Evolutionary conservation across 1,139 yeast species (phyloP).

Genomic region (Saccharomycopsis hybrid): DNA sequence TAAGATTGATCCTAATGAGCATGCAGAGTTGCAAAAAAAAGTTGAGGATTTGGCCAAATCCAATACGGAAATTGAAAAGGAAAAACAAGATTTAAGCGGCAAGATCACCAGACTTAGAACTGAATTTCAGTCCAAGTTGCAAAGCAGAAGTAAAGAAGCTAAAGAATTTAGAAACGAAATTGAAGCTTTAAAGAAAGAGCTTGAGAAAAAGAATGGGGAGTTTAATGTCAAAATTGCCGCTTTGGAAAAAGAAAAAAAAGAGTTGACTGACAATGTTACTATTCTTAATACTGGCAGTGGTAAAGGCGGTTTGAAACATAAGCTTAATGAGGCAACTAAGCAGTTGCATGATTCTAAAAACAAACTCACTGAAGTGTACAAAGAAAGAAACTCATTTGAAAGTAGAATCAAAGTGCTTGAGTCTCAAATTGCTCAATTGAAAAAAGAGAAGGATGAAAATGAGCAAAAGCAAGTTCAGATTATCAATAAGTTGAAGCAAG

Average conservation of each 20-base stretch:
- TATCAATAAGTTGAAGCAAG: background rate
- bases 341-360: conserved; percentile 4
- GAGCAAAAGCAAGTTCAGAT: background rate
- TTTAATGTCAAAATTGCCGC: conserved; percentile 26
- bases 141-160: conserved; percentile 8
- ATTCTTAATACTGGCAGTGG: background rate
- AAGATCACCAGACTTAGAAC: conserved; percentile 4
- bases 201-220: conserved; percentile 32
- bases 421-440: background rate
- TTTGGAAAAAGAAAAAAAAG: conserved; percentile 12
- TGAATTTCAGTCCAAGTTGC: conserved; percentile 12
- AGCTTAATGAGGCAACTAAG: conserved; percentile 5
- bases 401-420: conserved; percentile 2
- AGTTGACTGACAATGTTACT: background rate
- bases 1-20: conserved; percentile 42
- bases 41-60: conserved; percentile 8
- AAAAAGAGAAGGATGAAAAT: conserved; percentile 3
- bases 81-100: conserved; percentile 2
- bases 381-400: conserved; percentile 5
- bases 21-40: conserved; percentile 20
- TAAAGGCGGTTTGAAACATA: conserved; percentile 4
- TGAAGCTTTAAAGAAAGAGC: conserved; percentile 32
- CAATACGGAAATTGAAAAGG: too few species aligned
- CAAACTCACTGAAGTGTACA: conserved; percentile 6
- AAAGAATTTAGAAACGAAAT: conserved; percentile 19